Evolutionary conservation across 306 rosid species (phyloP).

Genomic region (Canavalia gladiata): DNA sequence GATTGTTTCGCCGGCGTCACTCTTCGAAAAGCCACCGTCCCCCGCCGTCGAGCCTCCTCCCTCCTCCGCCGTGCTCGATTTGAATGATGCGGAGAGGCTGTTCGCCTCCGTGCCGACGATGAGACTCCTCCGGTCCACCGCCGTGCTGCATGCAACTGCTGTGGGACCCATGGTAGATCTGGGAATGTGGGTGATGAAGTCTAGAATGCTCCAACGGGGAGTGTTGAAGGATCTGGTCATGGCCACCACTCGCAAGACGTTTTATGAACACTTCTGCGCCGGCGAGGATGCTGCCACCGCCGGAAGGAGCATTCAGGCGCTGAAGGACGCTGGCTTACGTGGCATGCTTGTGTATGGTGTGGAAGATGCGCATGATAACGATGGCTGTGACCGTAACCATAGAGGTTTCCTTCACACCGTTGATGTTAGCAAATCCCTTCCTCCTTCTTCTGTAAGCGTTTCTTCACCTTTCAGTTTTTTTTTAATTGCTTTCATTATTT

Average conservation of each 20-base stretch:
- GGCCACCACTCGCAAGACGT: constrained; percentile 50
- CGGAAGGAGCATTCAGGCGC: constrained; percentile 29
- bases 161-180: constrained; percentile 76
- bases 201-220: constrained; percentile 56
- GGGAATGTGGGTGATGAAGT: constrained; percentile 80
- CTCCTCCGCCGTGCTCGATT: neutral
- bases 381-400: constrained; percentile 68
- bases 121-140: constrained; percentile 63
- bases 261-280: constrained; percentile 84
- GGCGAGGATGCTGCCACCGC: constrained; percentile 65
- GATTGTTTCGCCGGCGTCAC: neutral
- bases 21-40: constrained; percentile 2
- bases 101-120: constrained; percentile 58
- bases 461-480: neutral
- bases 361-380: constrained; percentile 76
- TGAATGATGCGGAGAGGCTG: constrained; percentile 55
- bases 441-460: constrained; percentile 71
- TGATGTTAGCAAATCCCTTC: constrained; percentile 70
- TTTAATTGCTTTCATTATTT: neutral
- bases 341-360: constrained; percentile 82
- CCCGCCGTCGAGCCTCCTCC: neutral
- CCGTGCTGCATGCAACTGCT: constrained; percentile 73
- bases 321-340: constrained; percentile 67
- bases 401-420: constrained; percentile 67
- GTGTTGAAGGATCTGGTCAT: constrained; percentile 35